Evolutionary conservation across 306 rosid species (phyloP).

Genomic region (Casuarina glauca): DNA sequence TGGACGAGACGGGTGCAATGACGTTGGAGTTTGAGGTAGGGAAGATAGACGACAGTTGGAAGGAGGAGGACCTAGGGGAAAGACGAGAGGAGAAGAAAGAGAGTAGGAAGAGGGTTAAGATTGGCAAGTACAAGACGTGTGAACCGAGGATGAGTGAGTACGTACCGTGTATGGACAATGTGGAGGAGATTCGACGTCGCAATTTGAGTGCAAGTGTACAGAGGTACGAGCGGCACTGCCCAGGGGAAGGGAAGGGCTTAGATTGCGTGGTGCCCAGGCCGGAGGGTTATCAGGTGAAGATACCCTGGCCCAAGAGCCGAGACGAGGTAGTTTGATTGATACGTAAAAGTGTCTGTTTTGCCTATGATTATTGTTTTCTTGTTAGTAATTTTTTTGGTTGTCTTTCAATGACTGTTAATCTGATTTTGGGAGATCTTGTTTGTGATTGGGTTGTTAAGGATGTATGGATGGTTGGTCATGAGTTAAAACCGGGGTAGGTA

Average conservation of each 20-base stretch:
- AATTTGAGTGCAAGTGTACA: conserved; percentile 50
- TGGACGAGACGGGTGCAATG: conserved; percentile 79
- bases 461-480: neutral
- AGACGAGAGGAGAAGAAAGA: conserved; percentile 18
- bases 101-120: conserved; percentile 26
- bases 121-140: conserved; percentile 50
- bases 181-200: conserved; percentile 37
- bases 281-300: conserved; percentile 50
- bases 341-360: neutral
- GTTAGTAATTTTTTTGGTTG: neutral
- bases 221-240: conserved; percentile 80
- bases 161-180: conserved; percentile 82
- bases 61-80: conserved; percentile 30
- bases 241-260: conserved; percentile 44
- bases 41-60: conserved; percentile 43
- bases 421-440: neutral
- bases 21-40: conserved; percentile 71
- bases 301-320: conserved; percentile 82
- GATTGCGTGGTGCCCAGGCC: conserved; percentile 72
- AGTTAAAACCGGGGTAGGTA: neutral
- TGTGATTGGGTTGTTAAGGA: neutral
- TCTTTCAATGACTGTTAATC: neutral
- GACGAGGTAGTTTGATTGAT: conserved; percentile 61
- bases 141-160: conserved; percentile 55
- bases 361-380: neutral